Percentiles rank a stretch among this genome's conserved stretches.
These are phyloP conservation scores for Globisporangium spiculum DNA, from an alignment of 352 stramenopile genomes.

Conservation along the genomic window DNA sequence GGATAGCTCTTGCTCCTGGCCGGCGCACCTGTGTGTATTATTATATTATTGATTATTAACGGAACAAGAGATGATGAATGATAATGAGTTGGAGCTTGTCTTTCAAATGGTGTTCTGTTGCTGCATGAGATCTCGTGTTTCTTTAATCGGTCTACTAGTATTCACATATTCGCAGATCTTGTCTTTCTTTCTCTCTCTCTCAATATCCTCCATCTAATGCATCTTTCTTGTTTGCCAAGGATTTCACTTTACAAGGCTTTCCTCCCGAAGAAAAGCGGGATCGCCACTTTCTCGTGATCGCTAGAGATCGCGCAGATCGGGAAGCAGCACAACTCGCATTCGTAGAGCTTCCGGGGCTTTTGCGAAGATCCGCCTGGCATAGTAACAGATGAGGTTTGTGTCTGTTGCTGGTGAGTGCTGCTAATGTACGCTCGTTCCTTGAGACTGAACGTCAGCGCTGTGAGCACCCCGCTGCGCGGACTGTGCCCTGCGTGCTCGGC, in stretches of 20 bases:
- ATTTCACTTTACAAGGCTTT: neutral
- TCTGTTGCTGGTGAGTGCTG: neutral
- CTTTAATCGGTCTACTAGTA: neutral
- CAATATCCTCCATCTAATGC: neutral
- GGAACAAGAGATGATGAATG: slow-evolving; percentile 7
- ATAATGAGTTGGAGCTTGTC: slow-evolving; percentile 7
- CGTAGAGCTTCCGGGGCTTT: slow-evolving; percentile 30
- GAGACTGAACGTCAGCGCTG: slow-evolving; percentile 8
- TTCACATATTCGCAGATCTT: neutral
- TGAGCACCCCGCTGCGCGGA: neutral
- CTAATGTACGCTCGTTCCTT: slow-evolving; percentile 13
- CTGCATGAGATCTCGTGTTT: neutral
- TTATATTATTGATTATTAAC: slow-evolving; percentile 21
- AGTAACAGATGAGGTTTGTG: slow-evolving; percentile 6
- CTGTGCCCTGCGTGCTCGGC: neutral
- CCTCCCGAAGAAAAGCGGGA: slow-evolving; percentile 25
- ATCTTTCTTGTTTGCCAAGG: neutral
- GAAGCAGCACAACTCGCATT: slow-evolving; percentile 42
- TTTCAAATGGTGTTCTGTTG: neutral
- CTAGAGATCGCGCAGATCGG: slow-evolving; percentile 29
- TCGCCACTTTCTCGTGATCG: slow-evolving; percentile 15
- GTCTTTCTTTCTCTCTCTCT: neutral
- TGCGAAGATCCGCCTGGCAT: neutral
- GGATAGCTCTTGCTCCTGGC: neutral
- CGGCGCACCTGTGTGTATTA: slow-evolving; percentile 10